Conservation (phyloP, 805 yeast genomes). For the Schwanniomyces pseudopolymorphus region DNA sequence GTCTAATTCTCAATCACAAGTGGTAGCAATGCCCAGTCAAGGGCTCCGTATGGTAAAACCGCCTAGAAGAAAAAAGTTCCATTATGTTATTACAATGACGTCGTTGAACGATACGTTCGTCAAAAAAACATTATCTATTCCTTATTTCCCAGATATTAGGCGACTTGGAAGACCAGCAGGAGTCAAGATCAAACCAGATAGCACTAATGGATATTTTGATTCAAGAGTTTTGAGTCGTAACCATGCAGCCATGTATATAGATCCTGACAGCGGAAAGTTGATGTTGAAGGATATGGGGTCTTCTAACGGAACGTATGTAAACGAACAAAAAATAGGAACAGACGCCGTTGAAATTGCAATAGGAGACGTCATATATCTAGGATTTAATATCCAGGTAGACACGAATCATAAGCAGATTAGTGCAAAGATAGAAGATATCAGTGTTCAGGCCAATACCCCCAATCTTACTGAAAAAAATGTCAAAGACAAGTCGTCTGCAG, state of each 20-base stretch:
- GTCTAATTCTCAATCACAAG: slow-evolving; percentile 45
- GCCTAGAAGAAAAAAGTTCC: slow-evolving; percentile 24
- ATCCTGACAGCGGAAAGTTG: slow-evolving; percentile 59
- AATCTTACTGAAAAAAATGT: neutral
- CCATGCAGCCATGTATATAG: slow-evolving; percentile 88
- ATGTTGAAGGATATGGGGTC: slow-evolving; percentile 84
- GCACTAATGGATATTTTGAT: slow-evolving; percentile 90
- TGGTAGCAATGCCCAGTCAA: slow-evolving; percentile 22
- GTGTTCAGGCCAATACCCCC: neutral
- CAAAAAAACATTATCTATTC: slow-evolving; percentile 74
- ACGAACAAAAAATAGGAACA: slow-evolving; percentile 64
- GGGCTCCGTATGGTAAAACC: slow-evolving; percentile 9
- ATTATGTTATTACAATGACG: slow-evolving; percentile 65
- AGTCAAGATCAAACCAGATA: slow-evolving; percentile 53
- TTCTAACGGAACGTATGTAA: slow-evolving; percentile 92
- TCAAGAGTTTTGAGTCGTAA: slow-evolving; percentile 89
- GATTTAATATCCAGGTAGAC: slow-evolving; percentile 77
- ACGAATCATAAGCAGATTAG: slow-evolving; percentile 82
- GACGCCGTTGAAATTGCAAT: slow-evolving; percentile 63
- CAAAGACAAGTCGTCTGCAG: slow-evolving; percentile 18
- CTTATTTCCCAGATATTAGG: slow-evolving; percentile 76
- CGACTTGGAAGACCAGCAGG: slow-evolving; percentile 90
- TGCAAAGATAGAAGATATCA: slow-evolving; percentile 73
- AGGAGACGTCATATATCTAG: slow-evolving; percentile 91
- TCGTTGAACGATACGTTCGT: slow-evolving; percentile 83